Percentiles rank a stretch among this genome's conserved stretches.
phyloP scores from a whole-genome alignment of 2,329 filamentous ascomycete genomes.

The Zopfia rhizophila region DNA sequence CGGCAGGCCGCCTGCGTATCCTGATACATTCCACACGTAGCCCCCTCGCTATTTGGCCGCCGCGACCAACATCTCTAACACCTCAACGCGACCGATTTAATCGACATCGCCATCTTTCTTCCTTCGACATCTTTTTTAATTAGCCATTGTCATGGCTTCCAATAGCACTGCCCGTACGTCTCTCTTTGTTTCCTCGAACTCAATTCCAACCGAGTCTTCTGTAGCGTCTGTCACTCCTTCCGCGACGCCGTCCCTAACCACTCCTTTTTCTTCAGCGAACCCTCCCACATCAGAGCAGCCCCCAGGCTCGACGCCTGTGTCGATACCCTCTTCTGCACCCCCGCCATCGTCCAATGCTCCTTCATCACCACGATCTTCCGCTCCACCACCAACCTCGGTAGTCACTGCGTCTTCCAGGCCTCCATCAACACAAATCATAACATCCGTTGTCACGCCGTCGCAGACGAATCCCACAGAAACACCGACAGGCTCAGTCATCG shows the following conservation, averaged over 20 bases:
- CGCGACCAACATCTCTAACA: slow-evolving; percentile 4
- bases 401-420: slow-evolving; percentile 37
- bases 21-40: slow-evolving; percentile 29
- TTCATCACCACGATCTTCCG: slow-evolving; percentile 16
- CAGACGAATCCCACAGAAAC: slow-evolving; percentile 29
- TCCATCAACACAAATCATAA: slow-evolving; percentile 31
- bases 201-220: slow-evolving; percentile 27
- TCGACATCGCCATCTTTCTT: too few relatives aligned
- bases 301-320: slow-evolving; percentile 14
- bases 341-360: slow-evolving; percentile 15
- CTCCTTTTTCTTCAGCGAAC: slow-evolving; percentile 29
- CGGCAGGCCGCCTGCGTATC: slow-evolving; percentile 7
- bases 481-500: slow-evolving; percentile 16
- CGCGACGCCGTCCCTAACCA: slow-evolving; percentile 18
- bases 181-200: slow-evolving; percentile 25
- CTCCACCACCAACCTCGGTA: slow-evolving; percentile 25
- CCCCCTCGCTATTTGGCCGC: slow-evolving; percentile 13
- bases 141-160: slow-evolving; percentile 37
- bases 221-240: slow-evolving; percentile 23
- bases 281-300: slow-evolving; percentile 25
- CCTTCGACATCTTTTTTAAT: too few relatives aligned
- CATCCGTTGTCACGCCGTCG: slow-evolving; percentile 34
- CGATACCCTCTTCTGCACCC: slow-evolving; percentile 1
- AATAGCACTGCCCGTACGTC: slow-evolving; percentile 48
- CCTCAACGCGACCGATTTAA: too few relatives aligned